Conservation (phyloP, 441 rosid species). For the Corymbia calophylla region DNA sequence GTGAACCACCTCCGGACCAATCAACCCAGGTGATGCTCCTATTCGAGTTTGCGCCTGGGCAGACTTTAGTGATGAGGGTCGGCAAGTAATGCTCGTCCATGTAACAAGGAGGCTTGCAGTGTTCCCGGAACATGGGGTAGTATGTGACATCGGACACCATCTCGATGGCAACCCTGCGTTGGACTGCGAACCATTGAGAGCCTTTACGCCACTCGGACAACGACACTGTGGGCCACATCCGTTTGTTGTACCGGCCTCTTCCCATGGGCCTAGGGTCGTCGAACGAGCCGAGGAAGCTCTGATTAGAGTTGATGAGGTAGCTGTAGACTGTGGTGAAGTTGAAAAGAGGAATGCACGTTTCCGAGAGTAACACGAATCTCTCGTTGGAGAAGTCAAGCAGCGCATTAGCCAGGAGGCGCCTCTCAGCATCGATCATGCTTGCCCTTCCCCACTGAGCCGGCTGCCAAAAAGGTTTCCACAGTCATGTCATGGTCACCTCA, state of each 20-base stretch:
- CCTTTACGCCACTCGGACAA: conserved; percentile 37
- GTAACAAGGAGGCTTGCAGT: conserved; percentile 23
- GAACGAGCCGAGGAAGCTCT: conserved; percentile 24
- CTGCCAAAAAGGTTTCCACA: conserved; percentile 7
- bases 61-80: conserved; percentile 9
- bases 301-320: conserved; percentile 19
- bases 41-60: conserved; percentile 2
- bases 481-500: background rate
- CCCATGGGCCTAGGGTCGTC: conserved; percentile 25
- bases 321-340: conserved; percentile 26
- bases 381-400: conserved; percentile 25
- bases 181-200: conserved; percentile 36
- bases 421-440: conserved; percentile 36
- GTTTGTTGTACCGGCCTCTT: conserved; percentile 31
- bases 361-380: conserved; percentile 31
- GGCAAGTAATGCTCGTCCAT: conserved; percentile 25
- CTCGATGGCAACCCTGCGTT: conserved; percentile 13
- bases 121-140: conserved; percentile 6
- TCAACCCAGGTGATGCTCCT: conserved; percentile 29
- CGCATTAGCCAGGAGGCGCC: conserved; percentile 30
- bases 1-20: conserved; percentile 23
- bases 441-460: conserved; percentile 27
- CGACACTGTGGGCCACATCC: conserved; percentile 25
- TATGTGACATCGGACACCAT: conserved; percentile 16
- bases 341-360: conserved; percentile 34